Evolutionary conservation across 768 basidiomycete species (phyloP), one percentile per base, ranked within the genome.

Genomic region (Gymnopilus junonius): DNA sequence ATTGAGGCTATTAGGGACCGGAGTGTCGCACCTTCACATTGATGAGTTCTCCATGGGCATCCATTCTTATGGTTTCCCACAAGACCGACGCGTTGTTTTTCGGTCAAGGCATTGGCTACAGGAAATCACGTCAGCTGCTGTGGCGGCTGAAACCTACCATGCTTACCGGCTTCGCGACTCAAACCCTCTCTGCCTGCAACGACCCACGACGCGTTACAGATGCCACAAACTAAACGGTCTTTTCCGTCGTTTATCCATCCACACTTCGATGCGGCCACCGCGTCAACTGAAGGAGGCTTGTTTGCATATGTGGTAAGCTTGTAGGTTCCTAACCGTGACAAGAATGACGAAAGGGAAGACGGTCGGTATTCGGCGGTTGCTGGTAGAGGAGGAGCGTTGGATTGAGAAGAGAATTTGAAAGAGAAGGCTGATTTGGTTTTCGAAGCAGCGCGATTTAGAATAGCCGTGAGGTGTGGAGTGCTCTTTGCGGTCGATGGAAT

Each of bases 211-310:
- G 82, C 81, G 59, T 77, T 79, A 68, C 92, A 94, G 17, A 93
- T 74, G 2, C 87, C 87, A 68, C 92, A 94, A 2, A 90, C 81
- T 20, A 94, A 74, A 50, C 92, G 81, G 62, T 94, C 92, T 74
- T 91, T 93, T 43, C 91, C 91, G 55, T 93, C 87, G 64, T 94
- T 94, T 23, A 84, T 78, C 93, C 93, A 95, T 1, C 93, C 93
- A 70, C 90, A 92, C 73, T 85, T 91, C 0, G 92, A 82, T 2
- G 93, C 92, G 17, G 92, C 87, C 14, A 94, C 91, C 1, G 92
- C 88, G 60, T 94, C 86, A 29, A 94, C 88, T 10, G 80, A 79
- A 0, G 85, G 58, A 0, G 92, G 91, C 72, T 94, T 94, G 65
- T 90, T 91, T 17, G 89, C 82, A 69, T 93, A 95, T 0, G 93